These are phyloP conservation scores for Tranzscheliella williamsii DNA, from an alignment of 1,284 basidiomycete species.

Conservation along the genomic window DNA sequence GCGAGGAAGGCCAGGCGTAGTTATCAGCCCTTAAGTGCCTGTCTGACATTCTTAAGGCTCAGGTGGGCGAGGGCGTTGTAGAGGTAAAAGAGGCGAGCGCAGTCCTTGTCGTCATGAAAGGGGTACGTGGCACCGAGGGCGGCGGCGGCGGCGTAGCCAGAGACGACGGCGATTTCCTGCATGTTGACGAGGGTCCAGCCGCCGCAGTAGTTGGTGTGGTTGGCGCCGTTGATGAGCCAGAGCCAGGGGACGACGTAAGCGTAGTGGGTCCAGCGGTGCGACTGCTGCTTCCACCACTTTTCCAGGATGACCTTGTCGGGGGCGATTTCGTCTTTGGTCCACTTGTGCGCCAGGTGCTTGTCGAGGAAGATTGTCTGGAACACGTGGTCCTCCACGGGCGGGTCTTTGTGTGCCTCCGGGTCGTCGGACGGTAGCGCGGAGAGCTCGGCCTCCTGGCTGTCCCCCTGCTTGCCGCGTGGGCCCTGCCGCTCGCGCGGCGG, in stretches of 20 bases:
- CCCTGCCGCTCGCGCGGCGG: constrained; percentile 39
- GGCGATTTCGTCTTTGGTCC: constrained; percentile 67
- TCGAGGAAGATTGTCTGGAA: constrained; percentile 72
- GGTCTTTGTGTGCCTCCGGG: constrained; percentile 19
- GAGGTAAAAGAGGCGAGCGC: constrained; percentile 65
- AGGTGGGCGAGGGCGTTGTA: constrained; percentile 65
- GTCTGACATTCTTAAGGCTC: constrained; percentile 34
- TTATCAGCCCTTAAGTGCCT: constrained; percentile 30
- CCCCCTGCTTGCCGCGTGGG: constrained; percentile 31
- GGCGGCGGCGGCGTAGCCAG: constrained; percentile 69
- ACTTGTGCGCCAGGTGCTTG: constrained; percentile 64
- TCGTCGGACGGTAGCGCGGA: constrained; percentile 15
- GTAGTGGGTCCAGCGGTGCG: constrained; percentile 69
- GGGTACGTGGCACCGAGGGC: constrained; percentile 67
- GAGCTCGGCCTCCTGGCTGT: constrained; percentile 18
- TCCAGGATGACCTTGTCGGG: constrained; percentile 66
- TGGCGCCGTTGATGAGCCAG: constrained; percentile 68
- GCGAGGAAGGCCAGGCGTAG: too few relatives aligned
- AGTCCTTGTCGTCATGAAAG: constrained; percentile 60
- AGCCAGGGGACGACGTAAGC: constrained; percentile 67
- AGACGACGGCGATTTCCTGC: constrained; percentile 69
- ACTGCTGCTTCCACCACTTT: constrained; percentile 71
- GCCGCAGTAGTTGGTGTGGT: constrained; percentile 62
- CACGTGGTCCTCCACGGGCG: constrained; percentile 65
- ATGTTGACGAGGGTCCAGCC: constrained; percentile 65